Evolutionary conservation across 2,329 filamentous ascomycete species (phyloP).

Genomic region (Trichoderma sp.): DNA sequence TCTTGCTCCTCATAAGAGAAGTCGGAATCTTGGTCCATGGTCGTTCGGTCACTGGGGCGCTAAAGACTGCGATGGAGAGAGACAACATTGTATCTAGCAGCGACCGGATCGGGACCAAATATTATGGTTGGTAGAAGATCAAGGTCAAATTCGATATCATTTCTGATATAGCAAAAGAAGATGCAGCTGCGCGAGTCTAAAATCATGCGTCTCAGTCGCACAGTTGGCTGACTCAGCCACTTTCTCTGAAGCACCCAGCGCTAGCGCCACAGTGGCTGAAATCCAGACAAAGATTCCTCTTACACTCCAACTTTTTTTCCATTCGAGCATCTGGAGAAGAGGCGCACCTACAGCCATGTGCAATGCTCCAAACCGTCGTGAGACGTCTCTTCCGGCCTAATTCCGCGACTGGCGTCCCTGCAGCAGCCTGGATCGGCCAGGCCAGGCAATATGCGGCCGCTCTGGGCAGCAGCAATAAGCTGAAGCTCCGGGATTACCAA

Average conservation of each 20-base stretch:
- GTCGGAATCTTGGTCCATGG: conserved; percentile 38
- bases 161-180: neutral
- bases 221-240: conserved; percentile 11
- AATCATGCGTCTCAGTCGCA: neutral
- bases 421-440: conserved; percentile 13
- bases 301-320: conserved; percentile 20
- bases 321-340: neutral
- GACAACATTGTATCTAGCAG: conserved; percentile 35
- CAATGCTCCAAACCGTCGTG: conserved; percentile 39
- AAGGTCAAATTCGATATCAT: neutral
- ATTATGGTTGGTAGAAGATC: neutral
- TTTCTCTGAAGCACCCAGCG: neutral
- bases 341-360: conserved; percentile 36
- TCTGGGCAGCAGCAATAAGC: conserved; percentile 30
- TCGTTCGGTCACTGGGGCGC: conserved; percentile 30
- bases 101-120: neutral
- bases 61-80: conserved; percentile 27
- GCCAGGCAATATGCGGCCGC: conserved; percentile 30
- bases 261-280: conserved; percentile 23
- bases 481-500: conserved; percentile 80
- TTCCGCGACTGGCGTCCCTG: conserved; percentile 22
- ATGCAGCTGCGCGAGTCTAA: neutral
- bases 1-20: conserved; percentile 27
- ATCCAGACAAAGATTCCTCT: conserved; percentile 11
- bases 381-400: conserved; percentile 34